phyloP scores from a whole-genome alignment of 225 moss, liverwort and hornwort genomes.

The Marchantia polymorpha region DNA sequence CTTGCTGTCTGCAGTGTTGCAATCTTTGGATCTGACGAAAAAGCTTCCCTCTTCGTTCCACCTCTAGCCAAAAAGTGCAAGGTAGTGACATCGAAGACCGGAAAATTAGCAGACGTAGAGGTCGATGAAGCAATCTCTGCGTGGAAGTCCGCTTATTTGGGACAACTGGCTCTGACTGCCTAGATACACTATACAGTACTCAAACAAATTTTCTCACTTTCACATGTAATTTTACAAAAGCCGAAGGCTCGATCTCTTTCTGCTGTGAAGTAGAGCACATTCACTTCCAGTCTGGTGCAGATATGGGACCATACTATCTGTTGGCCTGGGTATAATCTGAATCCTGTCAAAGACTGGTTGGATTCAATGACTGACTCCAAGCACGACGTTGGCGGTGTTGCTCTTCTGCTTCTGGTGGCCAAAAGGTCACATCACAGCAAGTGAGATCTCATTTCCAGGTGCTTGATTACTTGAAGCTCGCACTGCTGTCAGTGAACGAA shows the following conservation, averaged over 20 bases:
- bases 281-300: background rate
- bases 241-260: conserved; percentile 5
- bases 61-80: conserved; percentile 49
- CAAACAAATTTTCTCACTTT: background rate
- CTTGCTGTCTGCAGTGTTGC: conserved; percentile 56
- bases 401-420: too few relatives aligned
- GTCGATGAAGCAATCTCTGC: conserved; percentile 52
- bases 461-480: too few relatives aligned
- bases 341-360: too few relatives aligned
- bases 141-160: conserved; percentile 34
- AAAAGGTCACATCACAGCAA: too few relatives aligned
- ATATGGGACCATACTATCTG: too few relatives aligned
- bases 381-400: too few relatives aligned
- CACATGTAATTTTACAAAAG: background rate
- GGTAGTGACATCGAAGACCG: conserved; percentile 69
- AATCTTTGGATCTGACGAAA: conserved; percentile 69
- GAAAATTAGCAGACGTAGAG: conserved; percentile 61
- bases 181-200: background rate
- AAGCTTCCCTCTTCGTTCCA: conserved; percentile 74
- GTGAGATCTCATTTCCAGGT: too few relatives aligned
- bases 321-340: too few relatives aligned
- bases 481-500: too few relatives aligned
- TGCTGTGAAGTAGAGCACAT: background rate
- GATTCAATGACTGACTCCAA: too few relatives aligned
- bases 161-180: conserved; percentile 24